Percentiles rank a stretch among this genome's conserved stretches.
phyloP scores from a whole-genome alignment of 2,329 filamentous ascomycete species.

The Sporothrix inflata region DNA sequence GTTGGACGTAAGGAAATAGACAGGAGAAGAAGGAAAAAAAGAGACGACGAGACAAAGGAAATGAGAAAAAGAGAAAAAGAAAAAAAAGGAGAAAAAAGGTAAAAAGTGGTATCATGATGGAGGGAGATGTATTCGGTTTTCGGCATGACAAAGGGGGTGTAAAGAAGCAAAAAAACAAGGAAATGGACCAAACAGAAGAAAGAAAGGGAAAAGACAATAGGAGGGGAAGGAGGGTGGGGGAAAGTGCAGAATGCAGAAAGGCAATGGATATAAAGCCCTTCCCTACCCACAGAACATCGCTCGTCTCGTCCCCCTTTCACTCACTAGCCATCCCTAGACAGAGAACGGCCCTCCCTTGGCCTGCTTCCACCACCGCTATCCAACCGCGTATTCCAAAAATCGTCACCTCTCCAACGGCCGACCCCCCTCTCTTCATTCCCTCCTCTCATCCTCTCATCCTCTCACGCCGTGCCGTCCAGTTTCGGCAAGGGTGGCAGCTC shows the following conservation, averaged over 20 bases:
- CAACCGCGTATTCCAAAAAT: constrained; percentile 28
- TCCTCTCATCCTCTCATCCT: not conserved
- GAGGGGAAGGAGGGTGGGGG: not conserved
- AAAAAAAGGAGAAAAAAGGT: constrained; percentile 18
- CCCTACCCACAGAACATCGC: not conserved
- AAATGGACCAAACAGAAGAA: constrained; percentile 25
- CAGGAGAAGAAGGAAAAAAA: not conserved
- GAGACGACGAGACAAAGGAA: not conserved
- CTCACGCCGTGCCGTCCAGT: constrained; percentile 27
- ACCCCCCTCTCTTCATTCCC: constrained; percentile 26
- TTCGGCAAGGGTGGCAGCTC: constrained; percentile 60
- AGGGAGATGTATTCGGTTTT: constrained; percentile 24
- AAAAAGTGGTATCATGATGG: constrained; percentile 38
- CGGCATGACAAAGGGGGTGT: constrained; percentile 29
- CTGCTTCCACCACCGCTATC: constrained; percentile 18
- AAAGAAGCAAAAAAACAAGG: constrained; percentile 23
- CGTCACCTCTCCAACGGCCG: not conserved
- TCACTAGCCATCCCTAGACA: not conserved
- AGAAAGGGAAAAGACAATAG: constrained; percentile 32
- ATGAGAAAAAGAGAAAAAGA: constrained; percentile 16
- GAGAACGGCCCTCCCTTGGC: not conserved
- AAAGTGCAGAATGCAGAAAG: not conserved
- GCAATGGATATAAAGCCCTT: not conserved
- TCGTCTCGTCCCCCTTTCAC: not conserved
- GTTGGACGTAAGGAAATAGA: not conserved